Evolutionary conservation across 805 yeast species (phyloP), one percentile per base, ranked within the genome.

Genomic region (Zygotorulaspora sp.): DNA sequence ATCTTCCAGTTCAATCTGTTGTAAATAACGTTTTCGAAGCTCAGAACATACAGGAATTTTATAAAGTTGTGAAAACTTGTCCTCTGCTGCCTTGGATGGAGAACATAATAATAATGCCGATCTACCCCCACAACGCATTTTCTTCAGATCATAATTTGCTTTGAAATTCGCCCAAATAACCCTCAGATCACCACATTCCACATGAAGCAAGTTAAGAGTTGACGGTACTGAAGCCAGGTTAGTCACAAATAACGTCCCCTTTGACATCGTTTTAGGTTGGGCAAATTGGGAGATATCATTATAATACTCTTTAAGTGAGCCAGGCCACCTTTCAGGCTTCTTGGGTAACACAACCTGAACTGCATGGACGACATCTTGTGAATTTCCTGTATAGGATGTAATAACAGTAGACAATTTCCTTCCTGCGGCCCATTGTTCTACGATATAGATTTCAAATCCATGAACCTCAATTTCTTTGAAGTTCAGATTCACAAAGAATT

Each of bases 381-480:
- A 55, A 53, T 87, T 84, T 2, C 98, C 98, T 0, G 97, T 90
- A 59, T 75, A 92, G 0, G 90, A 77, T 1, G 92, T 77, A 12
- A 90, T 80, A 4, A 83, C 70, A 1, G 82, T 71, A 17, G 84
- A 78, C 9, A 77, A 65, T 28, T 74, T 68, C 30, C 97, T 68
- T 41, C 79, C 80, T 22, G 82, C 71, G 2, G 84, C 81, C 98
- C 98, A 92, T 60, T 90, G 97, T 58, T 92, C 97, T 8, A 90
- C 95, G 25, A 92, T 69, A 58, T 92, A 92, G 11, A 84, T 74
- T 61, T 92, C 97, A 56, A 83, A 87, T 1, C 98, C 97, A 1
- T 67, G 51, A 16, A 82, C 67, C 7, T 62, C 63, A 4, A 78
- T 61, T 37, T 68, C 71, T 31, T 74, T 75, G 23, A 70, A 75